Evolutionary conservation across 2,329 filamentous ascomycete species (phyloP).

Genomic region (Dryadomyces quercus-mongolicae): DNA sequence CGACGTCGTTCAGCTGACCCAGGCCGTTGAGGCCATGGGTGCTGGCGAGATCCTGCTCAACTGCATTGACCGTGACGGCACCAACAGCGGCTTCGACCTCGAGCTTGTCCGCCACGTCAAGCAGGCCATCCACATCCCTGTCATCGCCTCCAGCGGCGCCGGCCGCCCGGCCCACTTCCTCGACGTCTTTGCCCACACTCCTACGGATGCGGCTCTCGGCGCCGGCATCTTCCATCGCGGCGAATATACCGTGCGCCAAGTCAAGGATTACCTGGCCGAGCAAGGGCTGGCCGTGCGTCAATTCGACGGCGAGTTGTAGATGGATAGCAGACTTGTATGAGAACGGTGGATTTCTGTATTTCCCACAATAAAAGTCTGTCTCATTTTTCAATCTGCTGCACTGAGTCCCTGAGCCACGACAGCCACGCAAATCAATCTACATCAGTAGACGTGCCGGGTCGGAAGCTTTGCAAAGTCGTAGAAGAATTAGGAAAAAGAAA

Average conservation of each 20-base stretch:
- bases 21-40: constrained; percentile 91
- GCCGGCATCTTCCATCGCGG: constrained; percentile 96
- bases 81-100: constrained; percentile 86
- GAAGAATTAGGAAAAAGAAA: not conserved
- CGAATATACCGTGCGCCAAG: constrained; percentile 88
- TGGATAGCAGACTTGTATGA: not conserved
- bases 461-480: not conserved
- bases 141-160: constrained; percentile 89
- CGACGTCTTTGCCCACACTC: constrained; percentile 78
- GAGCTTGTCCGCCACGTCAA: constrained; percentile 89
- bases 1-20: constrained; percentile 78
- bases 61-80: constrained; percentile 95
- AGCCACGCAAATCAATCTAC: not conserved
- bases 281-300: constrained; percentile 68
- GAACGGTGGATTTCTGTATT: not conserved
- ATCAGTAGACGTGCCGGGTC: not conserved
- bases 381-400: not conserved
- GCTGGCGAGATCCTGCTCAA: constrained; percentile 90
- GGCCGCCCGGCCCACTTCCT: constrained; percentile 79
- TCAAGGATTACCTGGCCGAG: constrained; percentile 68
- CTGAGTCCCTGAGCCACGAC: no score
- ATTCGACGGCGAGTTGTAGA: constrained; percentile 48
- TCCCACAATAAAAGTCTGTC: no score
- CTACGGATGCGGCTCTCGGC: constrained; percentile 83
- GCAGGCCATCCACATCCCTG: constrained; percentile 73